phyloP scores from a whole-genome alignment of 768 basidiomycete genomes.

The Tubosaeta sp. region DNA sequence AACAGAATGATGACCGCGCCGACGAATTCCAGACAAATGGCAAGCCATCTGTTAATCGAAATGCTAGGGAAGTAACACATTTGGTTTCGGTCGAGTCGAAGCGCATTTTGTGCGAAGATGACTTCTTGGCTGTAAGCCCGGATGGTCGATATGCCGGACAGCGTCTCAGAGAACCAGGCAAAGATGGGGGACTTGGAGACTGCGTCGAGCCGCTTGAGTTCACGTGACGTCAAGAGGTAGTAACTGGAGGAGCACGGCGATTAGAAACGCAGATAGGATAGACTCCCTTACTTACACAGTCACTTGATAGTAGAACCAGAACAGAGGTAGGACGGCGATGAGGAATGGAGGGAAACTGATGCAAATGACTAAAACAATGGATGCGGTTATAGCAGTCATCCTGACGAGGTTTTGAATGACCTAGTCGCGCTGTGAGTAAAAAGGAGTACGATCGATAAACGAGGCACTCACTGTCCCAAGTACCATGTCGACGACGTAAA shows the following conservation, averaged over 20 bases:
- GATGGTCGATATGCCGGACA: slow-evolving; percentile 77
- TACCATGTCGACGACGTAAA: not conserved
- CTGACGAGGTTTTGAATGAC: slow-evolving; percentile 68
- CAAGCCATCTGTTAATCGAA: slow-evolving; percentile 79
- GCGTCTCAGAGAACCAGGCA: slow-evolving; percentile 78
- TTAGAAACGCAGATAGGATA: not conserved
- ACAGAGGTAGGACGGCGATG: slow-evolving; percentile 67
- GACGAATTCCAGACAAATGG: slow-evolving; percentile 81
- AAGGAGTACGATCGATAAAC: not conserved
- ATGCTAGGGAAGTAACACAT: slow-evolving; percentile 72
- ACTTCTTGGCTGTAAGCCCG: slow-evolving; percentile 72
- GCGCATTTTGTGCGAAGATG: slow-evolving; percentile 67
- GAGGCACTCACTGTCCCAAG: not conserved
- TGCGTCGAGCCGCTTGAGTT: slow-evolving; percentile 84
- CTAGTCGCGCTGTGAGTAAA: slow-evolving; percentile 16
- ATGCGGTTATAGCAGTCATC: slow-evolving; percentile 54
- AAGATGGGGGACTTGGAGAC: slow-evolving; percentile 91
- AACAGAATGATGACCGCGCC: slow-evolving; percentile 77
- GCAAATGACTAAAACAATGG: slow-evolving; percentile 70
- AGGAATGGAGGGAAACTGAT: slow-evolving; percentile 80
- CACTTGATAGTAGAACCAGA: slow-evolving; percentile 74
- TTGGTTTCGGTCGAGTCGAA: slow-evolving; percentile 81
- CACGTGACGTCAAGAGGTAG: slow-evolving; percentile 81
- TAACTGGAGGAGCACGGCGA: slow-evolving; percentile 46
- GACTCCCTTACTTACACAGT: slow-evolving; percentile 55